Evolutionary conservation across 73 alveolate genomes (phyloP), one percentile per base, ranked within the genome.

Genomic region (Paramecium primaurelia): DNA sequence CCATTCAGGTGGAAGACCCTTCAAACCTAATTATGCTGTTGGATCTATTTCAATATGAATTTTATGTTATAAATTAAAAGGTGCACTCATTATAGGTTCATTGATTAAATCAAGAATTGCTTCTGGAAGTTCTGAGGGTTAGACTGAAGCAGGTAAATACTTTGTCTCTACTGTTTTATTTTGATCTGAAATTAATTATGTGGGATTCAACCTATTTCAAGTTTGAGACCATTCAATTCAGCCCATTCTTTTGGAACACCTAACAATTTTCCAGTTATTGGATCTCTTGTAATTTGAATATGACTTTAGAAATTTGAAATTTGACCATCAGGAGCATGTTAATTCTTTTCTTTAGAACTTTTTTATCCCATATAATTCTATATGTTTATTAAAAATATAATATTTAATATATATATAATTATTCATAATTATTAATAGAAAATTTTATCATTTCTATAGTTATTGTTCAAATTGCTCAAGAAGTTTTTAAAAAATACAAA

Each of bases 171-270:
- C 94, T 45, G 92, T 89, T 32, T 89, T 89, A 6, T 58, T 42
- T 89, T 89, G 40, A 28, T 89, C 94, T 89, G 30, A 54, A 54
- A 71, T 89, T 58, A 45, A 36, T 30, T 42, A 71, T 54, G 49
- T 44, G 34, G 12, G 18, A 11, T 60, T 59, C 49, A 34, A 45
- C 91, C 91, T 26, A 80, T 44, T 12, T 80, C 37, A 11, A 80
- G n/a, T 44, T 36, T 49, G 14, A 45, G 75, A 26, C 47, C 75
- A 47, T 89, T 89, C 42, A 64, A 12, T 9, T 64, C 84, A 32
- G 86, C 88, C 94, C 94, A 89, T 71, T 89, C 94, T 64, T 89
- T 83, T 14, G 92, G 94, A 25, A 89, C 84, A 28, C 77, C 88
- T 18, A 71, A 3, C 37, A 71, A 89, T 71, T 89, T 71, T 4